Base-by-base conservation (phyloP, 495 filamentous ascomycete genomes). In the Penicillium waksmanii region DNA sequence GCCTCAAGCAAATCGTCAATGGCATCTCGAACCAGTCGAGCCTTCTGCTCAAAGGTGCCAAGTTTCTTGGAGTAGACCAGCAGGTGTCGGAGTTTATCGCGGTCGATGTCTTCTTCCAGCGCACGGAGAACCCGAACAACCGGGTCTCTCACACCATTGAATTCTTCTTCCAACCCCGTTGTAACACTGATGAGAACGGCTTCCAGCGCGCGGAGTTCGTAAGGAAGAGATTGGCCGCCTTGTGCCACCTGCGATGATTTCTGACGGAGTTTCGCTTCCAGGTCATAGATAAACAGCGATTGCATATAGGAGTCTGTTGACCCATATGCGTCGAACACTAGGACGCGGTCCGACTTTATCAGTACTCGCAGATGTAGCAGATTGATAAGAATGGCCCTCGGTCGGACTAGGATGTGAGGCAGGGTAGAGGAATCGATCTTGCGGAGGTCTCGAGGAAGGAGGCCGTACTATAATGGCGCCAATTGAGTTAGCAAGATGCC, bases 351-450 rank as follows among this genome's bases (percentile, higher is more conserved):
- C 36, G 91, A 84, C 73, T 97, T 97, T 69, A 98, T 97, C 12
- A 98, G 81, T 21, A 96, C 93, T 21, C 94, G 89, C 27, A 98
- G 81, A 69, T 98, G 95, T 12, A 98, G 84, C 17, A 98, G 82
- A 65, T 97, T 98, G 66, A 98, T 89, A 0, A 98, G 81, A 58
- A 98, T 98, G 10, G 95, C 93, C 40, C 89, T 93, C 27, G 93
- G 93, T 50, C 95, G 93, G 56, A 98, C 88, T 53, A 98, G 87
- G 51, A 98, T 98, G 63, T 97, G 91, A 5, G 95, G 95, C n/a
- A 98, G 85, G 61, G 96, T 89, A 51, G 91, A 96, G n/a, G 92
- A 96, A 69, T 97, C 95, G 65, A 98, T 97, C 72, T 98, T 98
- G 65, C 95, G 90, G 8, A 98, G 82, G 80, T 98, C 95, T 49